Evolutionary conservation across 768 basidiomycete genomes (phyloP).

Genomic region (Porpolomopsis calyptriformis): DNA sequence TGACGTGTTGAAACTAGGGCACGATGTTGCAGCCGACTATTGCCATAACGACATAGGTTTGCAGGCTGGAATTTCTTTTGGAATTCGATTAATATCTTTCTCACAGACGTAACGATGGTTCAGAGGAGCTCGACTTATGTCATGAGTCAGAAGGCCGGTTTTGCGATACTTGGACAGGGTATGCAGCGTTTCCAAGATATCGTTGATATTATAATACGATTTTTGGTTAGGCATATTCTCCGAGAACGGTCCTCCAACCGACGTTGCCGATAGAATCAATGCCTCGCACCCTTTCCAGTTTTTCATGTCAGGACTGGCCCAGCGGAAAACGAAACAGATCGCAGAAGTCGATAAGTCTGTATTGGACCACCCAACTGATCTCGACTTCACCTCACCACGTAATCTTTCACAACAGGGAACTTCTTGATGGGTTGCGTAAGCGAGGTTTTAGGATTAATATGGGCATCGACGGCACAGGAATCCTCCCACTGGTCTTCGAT

Average conservation of each 20-base stretch:
- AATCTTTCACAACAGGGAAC: conserved; percentile 21
- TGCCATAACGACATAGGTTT: conserved; percentile 33
- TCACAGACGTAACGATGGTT: conserved; percentile 31
- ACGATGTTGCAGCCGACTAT: conserved; percentile 36
- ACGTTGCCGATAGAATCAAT: conserved; percentile 40
- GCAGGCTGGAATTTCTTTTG: background rate
- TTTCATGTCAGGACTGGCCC: conserved; percentile 18
- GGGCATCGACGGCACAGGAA: conserved; percentile 31
- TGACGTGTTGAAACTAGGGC: too few relatives aligned
- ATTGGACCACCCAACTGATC: background rate
- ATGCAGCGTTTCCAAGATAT: too few relatives aligned
- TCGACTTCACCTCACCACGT: too few relatives aligned
- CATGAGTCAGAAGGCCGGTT: conserved; percentile 37
- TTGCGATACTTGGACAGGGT: conserved; percentile 19
- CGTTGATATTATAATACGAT: too few relatives aligned
- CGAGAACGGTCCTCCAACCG: conserved; percentile 38
- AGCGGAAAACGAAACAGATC: conserved; percentile 14
- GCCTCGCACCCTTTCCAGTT: conserved; percentile 37
- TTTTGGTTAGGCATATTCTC: conserved; percentile 32
- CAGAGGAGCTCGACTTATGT: conserved; percentile 48
- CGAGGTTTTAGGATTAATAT: conserved; percentile 36
- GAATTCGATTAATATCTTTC: background rate
- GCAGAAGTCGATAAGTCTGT: conserved; percentile 28
- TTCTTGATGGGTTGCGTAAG: conserved; percentile 29
- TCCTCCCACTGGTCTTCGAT: conserved; percentile 21